Base-by-base conservation (phyloP, 1,284 basidiomycete species). In the Ustilago bromivora region DNA sequence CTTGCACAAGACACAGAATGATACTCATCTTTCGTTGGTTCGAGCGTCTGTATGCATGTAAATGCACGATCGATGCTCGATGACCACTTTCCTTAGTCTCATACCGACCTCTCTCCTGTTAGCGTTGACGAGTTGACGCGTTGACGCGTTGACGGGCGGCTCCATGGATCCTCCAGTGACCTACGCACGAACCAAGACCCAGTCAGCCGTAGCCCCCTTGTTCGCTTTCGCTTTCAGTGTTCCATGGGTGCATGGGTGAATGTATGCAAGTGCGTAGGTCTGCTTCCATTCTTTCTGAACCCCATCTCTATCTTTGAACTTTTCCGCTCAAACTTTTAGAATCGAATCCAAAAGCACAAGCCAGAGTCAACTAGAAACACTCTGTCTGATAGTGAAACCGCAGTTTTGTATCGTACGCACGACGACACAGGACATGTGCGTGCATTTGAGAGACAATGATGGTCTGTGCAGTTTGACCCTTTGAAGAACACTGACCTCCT, bases 31-130 rank as follows among this genome's bases (percentile, higher is more conserved):
- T 38, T 38, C 40, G 53, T 40, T 65, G 57, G 57, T 47, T 65
- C 57, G 68, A 57, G 62, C 35, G 58, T 34, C 36, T n/a, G 19
- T 32, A 57, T 65, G 68, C 62, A 66, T n/a, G 41, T 15, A 41
- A 31, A 71, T 71, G 69, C 63, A 51, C 69, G 56, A 62, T 71
- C 69, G 69, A 71, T 71, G 69, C 69, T 71, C 63, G 69, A 71
- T 66, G 69, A 71, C 69, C 49, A 57, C 51, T 59, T 63, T 47
- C 15, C 40, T 23, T 32, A 19, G 4, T 56, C 41, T 32, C 19
- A n/a, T 32, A 17, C 54, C 43, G 11, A 32, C 34, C 41, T 17
- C 3, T 47, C 61, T 36, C 23, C 31, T 19, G 12, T 32, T 31
- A 28, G 53, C 8, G 58, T 40, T 28, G 23, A 28, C 23, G 52